Conservation (phyloP, 495 filamentous ascomycete species). For the Sabuloglossum arenarium region DNA sequence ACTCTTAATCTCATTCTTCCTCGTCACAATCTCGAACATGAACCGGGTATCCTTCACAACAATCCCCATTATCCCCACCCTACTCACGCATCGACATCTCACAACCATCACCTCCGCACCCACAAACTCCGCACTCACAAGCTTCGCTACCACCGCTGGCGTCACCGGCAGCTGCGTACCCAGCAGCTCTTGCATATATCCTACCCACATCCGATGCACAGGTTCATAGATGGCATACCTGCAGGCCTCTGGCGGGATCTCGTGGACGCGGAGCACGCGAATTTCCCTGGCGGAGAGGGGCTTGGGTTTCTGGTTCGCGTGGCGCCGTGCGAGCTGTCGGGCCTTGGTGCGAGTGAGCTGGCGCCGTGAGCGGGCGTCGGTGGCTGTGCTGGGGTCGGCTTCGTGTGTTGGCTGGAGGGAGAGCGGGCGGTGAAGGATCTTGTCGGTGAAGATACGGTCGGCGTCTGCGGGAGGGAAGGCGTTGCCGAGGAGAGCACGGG, state of each 20-base stretch:
- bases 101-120: slow-evolving; percentile 73
- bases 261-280: slow-evolving; percentile 47
- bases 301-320: slow-evolving; percentile 39
- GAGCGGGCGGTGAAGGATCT: slow-evolving; percentile 65
- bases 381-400: slow-evolving; percentile 29
- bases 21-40: slow-evolving; percentile 64
- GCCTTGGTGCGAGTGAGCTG: slow-evolving; percentile 17
- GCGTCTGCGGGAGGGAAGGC: slow-evolving; percentile 48
- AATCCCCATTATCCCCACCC: slow-evolving; percentile 70
- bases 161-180: slow-evolving; percentile 25
- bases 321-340: slow-evolving; percentile 21
- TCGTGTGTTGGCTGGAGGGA: slow-evolving; percentile 41
- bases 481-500: slow-evolving; percentile 44
- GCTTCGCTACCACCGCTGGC: slow-evolving; percentile 33
- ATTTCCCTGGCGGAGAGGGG: slow-evolving; percentile 69
- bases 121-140: slow-evolving; percentile 74
- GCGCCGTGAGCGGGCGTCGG: slow-evolving; percentile 42
- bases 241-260: slow-evolving; percentile 42
- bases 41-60: slow-evolving; percentile 76
- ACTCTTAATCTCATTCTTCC: slow-evolving; percentile 39
- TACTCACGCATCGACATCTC: slow-evolving; percentile 51
- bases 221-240: slow-evolving; percentile 60
- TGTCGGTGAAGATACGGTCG: slow-evolving; percentile 50
- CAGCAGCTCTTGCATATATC: slow-evolving; percentile 54
- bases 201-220: slow-evolving; percentile 58